Evolutionary conservation across 78 protist genomes (phyloP).

Genomic region (Mastigamoeba balamuthi): DNA sequence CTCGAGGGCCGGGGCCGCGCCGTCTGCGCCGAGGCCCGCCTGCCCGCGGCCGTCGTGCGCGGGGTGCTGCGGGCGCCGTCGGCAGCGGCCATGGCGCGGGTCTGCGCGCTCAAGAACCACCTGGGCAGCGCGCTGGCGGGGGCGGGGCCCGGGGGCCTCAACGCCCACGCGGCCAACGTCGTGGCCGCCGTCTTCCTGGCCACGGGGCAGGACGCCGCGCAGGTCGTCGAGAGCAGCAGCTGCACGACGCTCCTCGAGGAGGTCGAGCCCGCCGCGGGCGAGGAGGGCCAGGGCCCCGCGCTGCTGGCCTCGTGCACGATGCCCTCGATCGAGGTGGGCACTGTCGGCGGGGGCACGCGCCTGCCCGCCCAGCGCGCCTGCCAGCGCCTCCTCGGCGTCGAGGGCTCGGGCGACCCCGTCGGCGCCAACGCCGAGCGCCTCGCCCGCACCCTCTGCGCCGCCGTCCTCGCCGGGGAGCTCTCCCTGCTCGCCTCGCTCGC

Average conservation of each 20-base stretch:
- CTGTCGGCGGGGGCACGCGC: constrained; percentile 95
- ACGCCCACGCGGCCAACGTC: constrained; percentile 93
- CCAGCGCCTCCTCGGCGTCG: constrained; percentile 63
- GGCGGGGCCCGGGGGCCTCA: constrained; percentile 86
- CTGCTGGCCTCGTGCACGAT: constrained; percentile 71
- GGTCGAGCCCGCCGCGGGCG: constrained; percentile 10
- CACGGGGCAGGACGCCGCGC: constrained; percentile 95
- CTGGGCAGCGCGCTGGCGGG: constrained; percentile 94
- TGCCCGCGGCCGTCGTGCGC: constrained; percentile 52
- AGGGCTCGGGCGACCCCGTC: constrained; percentile 35
- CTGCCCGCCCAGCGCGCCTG: constrained; percentile 73
- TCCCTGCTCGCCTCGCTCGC: constrained; percentile 74
- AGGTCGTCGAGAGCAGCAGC: constrained; percentile 80
- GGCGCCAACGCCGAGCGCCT: constrained; percentile 60
- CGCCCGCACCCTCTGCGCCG: constrained; percentile 58
- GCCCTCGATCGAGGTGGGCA: constrained; percentile 95
- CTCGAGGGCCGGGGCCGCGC: constrained; percentile 87
- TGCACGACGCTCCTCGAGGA: constrained; percentile 89
- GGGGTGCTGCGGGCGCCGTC: no score
- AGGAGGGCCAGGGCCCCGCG: background rate
- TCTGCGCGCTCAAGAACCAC: constrained; percentile 76
- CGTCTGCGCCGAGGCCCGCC: constrained; percentile 78
- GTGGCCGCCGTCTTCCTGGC: constrained; percentile 93
- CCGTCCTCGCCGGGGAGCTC: constrained; percentile 92
- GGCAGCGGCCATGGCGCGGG: constrained; percentile 52